A percentile compares a stretch with the other conserved stretches of the same genome.
Conservation (phyloP, 768 basidiomycete genomes). For the Pluteus cervinus region DNA sequence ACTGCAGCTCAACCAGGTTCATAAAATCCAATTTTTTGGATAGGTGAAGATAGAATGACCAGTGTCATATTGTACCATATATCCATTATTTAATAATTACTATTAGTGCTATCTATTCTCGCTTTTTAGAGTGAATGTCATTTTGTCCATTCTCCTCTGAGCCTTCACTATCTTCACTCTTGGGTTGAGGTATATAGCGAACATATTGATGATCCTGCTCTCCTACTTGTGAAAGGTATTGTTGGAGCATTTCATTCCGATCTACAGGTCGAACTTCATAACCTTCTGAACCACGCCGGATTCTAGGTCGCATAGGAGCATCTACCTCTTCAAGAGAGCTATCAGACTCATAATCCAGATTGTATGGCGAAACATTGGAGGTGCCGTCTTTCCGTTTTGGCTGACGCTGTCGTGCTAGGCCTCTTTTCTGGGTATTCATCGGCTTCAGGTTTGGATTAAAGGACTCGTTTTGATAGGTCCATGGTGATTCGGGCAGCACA, state of each 20-base stretch:
- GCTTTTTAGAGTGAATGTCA: too few relatives aligned
- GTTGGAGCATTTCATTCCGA: slow-evolving; percentile 58
- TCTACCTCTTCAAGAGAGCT: slow-evolving; percentile 21
- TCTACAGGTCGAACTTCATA: slow-evolving; percentile 62
- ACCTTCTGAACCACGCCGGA: slow-evolving; percentile 77
- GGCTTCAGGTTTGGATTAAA: slow-evolving; percentile 75
- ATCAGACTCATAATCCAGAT: slow-evolving; percentile 54
- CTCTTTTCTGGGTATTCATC: slow-evolving; percentile 39
- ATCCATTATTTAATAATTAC: too few relatives aligned
- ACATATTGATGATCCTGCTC: slow-evolving; percentile 58
- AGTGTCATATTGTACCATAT: slow-evolving; percentile 42
- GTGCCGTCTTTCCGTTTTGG: slow-evolving; percentile 23
- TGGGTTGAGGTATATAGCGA: slow-evolving; percentile 58
- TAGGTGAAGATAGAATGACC: slow-evolving; percentile 15
- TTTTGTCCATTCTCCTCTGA: too few relatives aligned
- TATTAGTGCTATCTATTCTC: too few relatives aligned
- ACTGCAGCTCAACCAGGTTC: slow-evolving; percentile 19
- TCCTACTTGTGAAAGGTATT: slow-evolving; percentile 48
- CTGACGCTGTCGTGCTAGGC: slow-evolving; percentile 15
- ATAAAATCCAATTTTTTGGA: slow-evolving; percentile 1
- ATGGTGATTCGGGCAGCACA: slow-evolving; percentile 59
- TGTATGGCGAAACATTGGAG: slow-evolving; percentile 66
- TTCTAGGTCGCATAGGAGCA: slow-evolving; percentile 18
- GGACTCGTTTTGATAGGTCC: slow-evolving; percentile 77
- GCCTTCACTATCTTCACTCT: slow-evolving; percentile 39